Conservation (phyloP, 768 basidiomycete species). For the Rhizopogon roseolus region DNA sequence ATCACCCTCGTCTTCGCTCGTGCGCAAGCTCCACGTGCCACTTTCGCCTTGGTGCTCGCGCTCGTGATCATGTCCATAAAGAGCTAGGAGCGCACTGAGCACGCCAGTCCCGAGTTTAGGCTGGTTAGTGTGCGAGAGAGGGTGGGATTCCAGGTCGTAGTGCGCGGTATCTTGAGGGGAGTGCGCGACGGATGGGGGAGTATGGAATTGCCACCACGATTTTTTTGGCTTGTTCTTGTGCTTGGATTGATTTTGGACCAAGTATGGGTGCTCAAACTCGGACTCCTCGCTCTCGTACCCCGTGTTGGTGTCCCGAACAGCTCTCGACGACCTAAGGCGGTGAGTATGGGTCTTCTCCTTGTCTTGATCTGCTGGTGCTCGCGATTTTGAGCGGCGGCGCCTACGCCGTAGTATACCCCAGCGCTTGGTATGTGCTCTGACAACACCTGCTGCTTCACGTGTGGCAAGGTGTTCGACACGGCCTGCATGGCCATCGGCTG, state of each 20-base stretch:
- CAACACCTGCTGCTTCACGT: conserved; percentile 36
- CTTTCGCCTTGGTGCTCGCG: conserved; percentile 10
- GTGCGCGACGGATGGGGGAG: conserved; percentile 1
- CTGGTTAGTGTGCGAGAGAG: conserved; percentile 8
- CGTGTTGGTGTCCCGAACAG: neutral
- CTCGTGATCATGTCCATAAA: conserved; percentile 40
- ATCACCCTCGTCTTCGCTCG: conserved; percentile 12
- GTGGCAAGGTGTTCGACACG: conserved; percentile 26
- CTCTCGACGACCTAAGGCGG: neutral
- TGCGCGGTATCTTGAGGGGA: neutral
- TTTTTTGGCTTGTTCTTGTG: neutral
- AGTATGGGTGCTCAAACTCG: no score
- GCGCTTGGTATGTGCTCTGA: conserved; percentile 38
- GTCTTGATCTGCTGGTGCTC: conserved; percentile 7
- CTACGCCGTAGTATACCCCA: conserved; percentile 14
- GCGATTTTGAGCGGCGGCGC: neutral
- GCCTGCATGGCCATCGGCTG: conserved; percentile 8
- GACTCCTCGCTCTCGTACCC: conserved; percentile 6
- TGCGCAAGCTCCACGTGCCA: conserved; percentile 23
- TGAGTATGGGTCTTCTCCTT: neutral
- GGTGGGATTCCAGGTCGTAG: conserved; percentile 3
- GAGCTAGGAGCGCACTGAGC: conserved; percentile 58
- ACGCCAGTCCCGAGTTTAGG: conserved; percentile 43
- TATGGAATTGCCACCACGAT: neutral
- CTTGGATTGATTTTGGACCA: neutral